Base-by-base conservation (phyloP, 345 rosid genomes). In the Aegle marmelos region DNA sequence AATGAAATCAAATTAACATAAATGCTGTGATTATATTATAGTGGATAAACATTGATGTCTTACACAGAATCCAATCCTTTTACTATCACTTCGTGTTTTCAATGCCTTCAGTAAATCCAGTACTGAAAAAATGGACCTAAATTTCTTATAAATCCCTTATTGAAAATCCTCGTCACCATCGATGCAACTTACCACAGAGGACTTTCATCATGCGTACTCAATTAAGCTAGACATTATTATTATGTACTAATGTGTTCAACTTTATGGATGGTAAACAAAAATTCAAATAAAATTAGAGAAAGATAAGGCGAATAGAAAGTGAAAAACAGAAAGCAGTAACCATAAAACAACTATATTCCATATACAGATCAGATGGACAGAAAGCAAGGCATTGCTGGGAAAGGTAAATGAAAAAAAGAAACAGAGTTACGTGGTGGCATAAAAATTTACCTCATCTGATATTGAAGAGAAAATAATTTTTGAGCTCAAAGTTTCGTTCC, bases 381-480 rank as follows among this genome's bases (percentile, higher is more conserved):
- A 54, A 39, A 53, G 5, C 57, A 66, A 65, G 30, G 41, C 53
- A 22, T 75, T 63, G 70, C 70, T 31, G 21, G 54, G 4, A 53
- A 53, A 53, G 57, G 50, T 50, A 64, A 63, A 22, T 4, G 5
- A 6, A 6, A 39, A 25, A 56, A 31, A 24, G 25, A 34, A 10
- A 41, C n/a, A 75, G 4, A 22, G 59, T 13, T 62, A 30, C 24
- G 61, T 54, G 72, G 78, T 53, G n/a, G 72, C 62, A 31, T 48
- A 16, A 61, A 4, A 53, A 75, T 66, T 66, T 66, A 66, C 79
- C 72, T 66, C 72, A n/a, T 76, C 53, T 75, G 72, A 50, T 11
- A 41, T 27, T 45, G 70, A 63, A 63, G 59, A 61, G 33, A 30
- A 0, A 3, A 27, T 33, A 27, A 16, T 10, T 21, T 45, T 17